Evolutionary conservation across 2,329 filamentous ascomycete genomes (phyloP).

Genomic region (Penicillium sp.): DNA sequence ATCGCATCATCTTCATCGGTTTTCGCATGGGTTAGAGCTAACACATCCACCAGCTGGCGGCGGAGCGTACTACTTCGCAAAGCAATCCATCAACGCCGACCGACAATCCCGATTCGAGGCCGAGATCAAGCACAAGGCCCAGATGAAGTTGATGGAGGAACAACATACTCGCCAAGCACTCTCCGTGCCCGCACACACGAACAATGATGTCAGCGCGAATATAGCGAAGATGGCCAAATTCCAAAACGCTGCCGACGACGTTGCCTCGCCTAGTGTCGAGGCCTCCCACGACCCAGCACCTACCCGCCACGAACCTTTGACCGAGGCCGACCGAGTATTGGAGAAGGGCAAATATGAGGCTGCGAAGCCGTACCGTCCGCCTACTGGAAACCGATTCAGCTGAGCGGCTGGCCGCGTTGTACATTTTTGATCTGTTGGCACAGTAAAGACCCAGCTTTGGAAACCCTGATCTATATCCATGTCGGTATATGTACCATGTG

Average conservation of each 20-base stretch:
- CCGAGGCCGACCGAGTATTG: slow-evolving; percentile 63
- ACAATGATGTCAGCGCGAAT: slow-evolving; percentile 33
- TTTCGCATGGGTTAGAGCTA: neutral
- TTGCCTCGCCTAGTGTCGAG: slow-evolving; percentile 71
- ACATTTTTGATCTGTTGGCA: slow-evolving; percentile 5
- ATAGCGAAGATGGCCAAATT: slow-evolving; percentile 35
- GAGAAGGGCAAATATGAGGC: slow-evolving; percentile 94
- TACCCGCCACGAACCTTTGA: slow-evolving; percentile 75
- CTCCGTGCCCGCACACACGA: slow-evolving; percentile 14
- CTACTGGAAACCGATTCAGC: slow-evolving; percentile 83
- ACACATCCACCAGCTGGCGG: slow-evolving; percentile 66
- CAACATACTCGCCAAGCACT: slow-evolving; percentile 35
- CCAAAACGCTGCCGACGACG: slow-evolving; percentile 44
- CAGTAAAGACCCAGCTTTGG: neutral
- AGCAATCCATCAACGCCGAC: slow-evolving; percentile 90
- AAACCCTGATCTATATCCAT: neutral
- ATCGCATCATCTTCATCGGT: neutral
- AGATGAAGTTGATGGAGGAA: slow-evolving; percentile 37
- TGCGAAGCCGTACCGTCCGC: slow-evolving; percentile 70
- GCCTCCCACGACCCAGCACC: slow-evolving; percentile 79
- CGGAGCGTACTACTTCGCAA: slow-evolving; percentile 93
- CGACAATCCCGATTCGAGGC: slow-evolving; percentile 71
- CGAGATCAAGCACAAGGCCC: slow-evolving; percentile 60
- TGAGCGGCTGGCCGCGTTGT: slow-evolving; percentile 33
- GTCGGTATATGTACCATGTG: neutral